phyloP scores from a whole-genome alignment of 768 basidiomycete genomes.

The Russula sp. region DNA sequence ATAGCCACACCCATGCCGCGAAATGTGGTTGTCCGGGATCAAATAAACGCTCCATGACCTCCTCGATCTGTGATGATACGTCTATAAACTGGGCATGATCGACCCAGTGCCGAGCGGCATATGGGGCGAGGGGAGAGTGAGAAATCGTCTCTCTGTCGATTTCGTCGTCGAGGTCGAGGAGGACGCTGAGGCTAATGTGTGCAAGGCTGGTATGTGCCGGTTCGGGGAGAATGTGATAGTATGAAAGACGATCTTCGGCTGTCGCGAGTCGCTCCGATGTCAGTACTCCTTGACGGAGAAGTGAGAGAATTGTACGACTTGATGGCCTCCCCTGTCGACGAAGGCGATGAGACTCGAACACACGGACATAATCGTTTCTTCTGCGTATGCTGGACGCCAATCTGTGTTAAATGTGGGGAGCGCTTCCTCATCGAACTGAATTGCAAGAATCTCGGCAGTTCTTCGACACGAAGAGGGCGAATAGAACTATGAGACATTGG shows the following conservation, averaged over 20 bases:
- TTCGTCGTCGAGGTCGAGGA: slow-evolving; percentile 11
- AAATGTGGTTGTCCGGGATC: slow-evolving; percentile 6
- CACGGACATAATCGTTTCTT: too few relatives aligned
- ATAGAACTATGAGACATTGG: slow-evolving; percentile 7
- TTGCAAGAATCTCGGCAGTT: slow-evolving; percentile 19
- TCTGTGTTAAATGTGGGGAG: not conserved
- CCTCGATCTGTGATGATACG: not conserved
- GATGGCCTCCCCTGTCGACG: not conserved
- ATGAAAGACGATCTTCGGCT: not conserved
- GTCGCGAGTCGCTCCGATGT: slow-evolving; percentile 6
- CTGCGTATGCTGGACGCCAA: slow-evolving; percentile 1
- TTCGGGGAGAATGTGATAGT: slow-evolving; percentile 10
- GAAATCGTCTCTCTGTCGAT: not conserved
- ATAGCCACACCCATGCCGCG: slow-evolving; percentile 15
- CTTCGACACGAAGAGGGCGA: slow-evolving; percentile 10
- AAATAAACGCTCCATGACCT: slow-evolving; percentile 4
- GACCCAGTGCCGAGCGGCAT: slow-evolving; percentile 22
- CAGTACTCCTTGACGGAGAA: slow-evolving; percentile 20
- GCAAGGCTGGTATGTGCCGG: slow-evolving; percentile 14
- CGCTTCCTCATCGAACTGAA: not conserved
- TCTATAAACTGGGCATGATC: not conserved
- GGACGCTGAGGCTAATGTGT: not conserved
- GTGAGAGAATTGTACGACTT: not conserved
- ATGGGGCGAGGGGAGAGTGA: not conserved
- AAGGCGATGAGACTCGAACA: too few relatives aligned